Evolutionary conservation across 306 rosid species (phyloP).

Genomic region (Medicago ruthenica): DNA sequence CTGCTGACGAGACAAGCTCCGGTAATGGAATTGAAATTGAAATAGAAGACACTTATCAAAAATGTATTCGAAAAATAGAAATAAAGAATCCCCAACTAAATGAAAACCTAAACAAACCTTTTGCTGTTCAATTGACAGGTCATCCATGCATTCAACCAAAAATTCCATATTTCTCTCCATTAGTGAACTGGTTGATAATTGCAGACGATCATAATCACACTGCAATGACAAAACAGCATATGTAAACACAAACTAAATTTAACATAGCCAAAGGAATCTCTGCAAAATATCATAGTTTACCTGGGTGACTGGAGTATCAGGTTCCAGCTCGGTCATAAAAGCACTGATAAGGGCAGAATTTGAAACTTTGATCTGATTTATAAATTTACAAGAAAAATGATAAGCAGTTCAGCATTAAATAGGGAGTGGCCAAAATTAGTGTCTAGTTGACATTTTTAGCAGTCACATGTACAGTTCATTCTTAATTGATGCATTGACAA

Average conservation of each 20-base stretch:
- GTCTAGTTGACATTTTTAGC: neutral
- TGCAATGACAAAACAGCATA: constrained; percentile 41
- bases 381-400: constrained; percentile 25
- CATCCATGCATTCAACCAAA: constrained; percentile 97
- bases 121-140: constrained; percentile 89
- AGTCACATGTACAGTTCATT: neutral
- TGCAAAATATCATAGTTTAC: constrained; percentile 49
- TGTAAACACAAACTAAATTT: constrained; percentile 35
- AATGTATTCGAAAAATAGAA: constrained; percentile 24
- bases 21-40: constrained; percentile 83
- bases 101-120: constrained; percentile 62
- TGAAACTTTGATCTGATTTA: constrained; percentile 85
- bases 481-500: constrained; percentile 1
- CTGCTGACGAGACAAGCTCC: constrained; percentile 91
- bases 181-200: constrained; percentile 80
- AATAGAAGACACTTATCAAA: constrained; percentile 42
- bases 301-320: constrained; percentile 87
- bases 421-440: constrained; percentile 1
- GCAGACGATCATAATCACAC: constrained; percentile 96
- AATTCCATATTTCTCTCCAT: constrained; percentile 93
- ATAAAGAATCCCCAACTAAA: constrained; percentile 10
- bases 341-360: constrained; percentile 97
- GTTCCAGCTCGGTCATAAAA: constrained; percentile 93
- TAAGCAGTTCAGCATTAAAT: constrained; percentile 32
- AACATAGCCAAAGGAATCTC: constrained; percentile 25